Evolutionary conservation across 139 green algal species (phyloP).

Genomic region (Haematococcus lacustris): DNA sequence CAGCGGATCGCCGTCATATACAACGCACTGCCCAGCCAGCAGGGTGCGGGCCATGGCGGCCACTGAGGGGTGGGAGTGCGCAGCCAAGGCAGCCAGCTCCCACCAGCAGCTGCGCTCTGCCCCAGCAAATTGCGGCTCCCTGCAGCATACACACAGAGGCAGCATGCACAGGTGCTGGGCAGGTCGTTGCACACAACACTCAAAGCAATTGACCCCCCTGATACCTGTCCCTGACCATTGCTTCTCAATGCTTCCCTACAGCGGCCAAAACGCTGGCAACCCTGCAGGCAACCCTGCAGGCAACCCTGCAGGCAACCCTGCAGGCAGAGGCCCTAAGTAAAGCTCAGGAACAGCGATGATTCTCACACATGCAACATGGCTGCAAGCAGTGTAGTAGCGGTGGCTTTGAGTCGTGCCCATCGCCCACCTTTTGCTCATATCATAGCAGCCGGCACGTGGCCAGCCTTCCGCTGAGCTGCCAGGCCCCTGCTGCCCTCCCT

Average conservation of each 20-base stretch:
- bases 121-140: slow-evolving; percentile 64
- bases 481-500: no score
- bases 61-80: slow-evolving; percentile 84
- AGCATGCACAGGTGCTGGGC: not conserved
- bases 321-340: no score
- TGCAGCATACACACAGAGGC: slow-evolving; percentile 16
- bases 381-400: no score
- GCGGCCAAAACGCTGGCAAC: no score
- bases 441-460: slow-evolving; percentile 56
- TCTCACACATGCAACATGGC: no score
- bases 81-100: slow-evolving; percentile 77
- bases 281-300: no score
- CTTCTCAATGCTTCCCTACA: no score
- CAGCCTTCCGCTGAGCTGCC: slow-evolving; percentile 20
- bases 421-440: slow-evolving; percentile 72
- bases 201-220: not conserved
- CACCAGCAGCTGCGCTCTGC: slow-evolving; percentile 78
- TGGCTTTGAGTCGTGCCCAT: no score
- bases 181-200: not conserved
- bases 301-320: no score
- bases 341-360: slow-evolving; percentile 2
- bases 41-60: slow-evolving; percentile 66
- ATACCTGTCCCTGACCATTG: no score
- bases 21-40: not conserved
- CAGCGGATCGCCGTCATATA: slow-evolving; percentile 87